Evolutionary conservation across 2,329 filamentous ascomycete genomes (phyloP).

Genomic region (Penicillium capsulatum): DNA sequence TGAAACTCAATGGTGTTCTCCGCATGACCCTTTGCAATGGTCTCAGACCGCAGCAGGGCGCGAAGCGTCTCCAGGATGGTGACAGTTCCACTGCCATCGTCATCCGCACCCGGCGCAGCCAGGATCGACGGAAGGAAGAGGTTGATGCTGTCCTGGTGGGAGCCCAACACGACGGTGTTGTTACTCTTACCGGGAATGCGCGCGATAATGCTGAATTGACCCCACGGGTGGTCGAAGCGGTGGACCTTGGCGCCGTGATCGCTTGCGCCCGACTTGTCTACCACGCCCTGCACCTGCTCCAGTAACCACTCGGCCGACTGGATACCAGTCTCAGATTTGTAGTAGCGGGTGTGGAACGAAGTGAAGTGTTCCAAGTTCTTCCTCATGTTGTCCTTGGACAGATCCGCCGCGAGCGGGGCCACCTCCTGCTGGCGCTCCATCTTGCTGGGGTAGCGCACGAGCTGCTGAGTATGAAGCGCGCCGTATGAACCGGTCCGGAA

Average conservation of each 20-base stretch:
- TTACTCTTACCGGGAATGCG: slow-evolving; percentile 82
- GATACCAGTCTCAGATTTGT: slow-evolving; percentile 61
- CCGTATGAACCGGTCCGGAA: slow-evolving; percentile 59
- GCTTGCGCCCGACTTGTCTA: slow-evolving; percentile 66
- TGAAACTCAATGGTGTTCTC: slow-evolving; percentile 92
- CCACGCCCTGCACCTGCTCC: slow-evolving; percentile 65
- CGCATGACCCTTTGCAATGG: slow-evolving; percentile 66
- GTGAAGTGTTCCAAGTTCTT: slow-evolving; percentile 69
- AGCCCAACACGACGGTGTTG: slow-evolving; percentile 81
- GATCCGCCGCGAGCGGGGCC: slow-evolving; percentile 60
- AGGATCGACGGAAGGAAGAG: slow-evolving; percentile 80
- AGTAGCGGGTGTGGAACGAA: slow-evolving; percentile 56
- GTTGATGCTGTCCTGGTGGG: slow-evolving; percentile 95
- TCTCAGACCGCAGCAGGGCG: slow-evolving; percentile 68
- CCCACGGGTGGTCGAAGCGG: slow-evolving; percentile 78
- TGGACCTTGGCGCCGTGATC: slow-evolving; percentile 63
- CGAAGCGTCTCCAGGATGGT: slow-evolving; percentile 91
- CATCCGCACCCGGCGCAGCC: slow-evolving; percentile 86
- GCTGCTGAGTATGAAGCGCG: slow-evolving; percentile 30
- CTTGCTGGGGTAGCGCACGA: slow-evolving; percentile 63
- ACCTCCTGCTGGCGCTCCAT: slow-evolving; percentile 63
- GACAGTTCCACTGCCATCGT: slow-evolving; percentile 88
- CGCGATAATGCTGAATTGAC: slow-evolving; percentile 85
- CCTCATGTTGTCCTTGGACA: slow-evolving; percentile 73
- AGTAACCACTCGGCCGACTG: slow-evolving; percentile 87